Conservation (phyloP, 805 yeast species). For the Cyberlindnera lachancei region DNA sequence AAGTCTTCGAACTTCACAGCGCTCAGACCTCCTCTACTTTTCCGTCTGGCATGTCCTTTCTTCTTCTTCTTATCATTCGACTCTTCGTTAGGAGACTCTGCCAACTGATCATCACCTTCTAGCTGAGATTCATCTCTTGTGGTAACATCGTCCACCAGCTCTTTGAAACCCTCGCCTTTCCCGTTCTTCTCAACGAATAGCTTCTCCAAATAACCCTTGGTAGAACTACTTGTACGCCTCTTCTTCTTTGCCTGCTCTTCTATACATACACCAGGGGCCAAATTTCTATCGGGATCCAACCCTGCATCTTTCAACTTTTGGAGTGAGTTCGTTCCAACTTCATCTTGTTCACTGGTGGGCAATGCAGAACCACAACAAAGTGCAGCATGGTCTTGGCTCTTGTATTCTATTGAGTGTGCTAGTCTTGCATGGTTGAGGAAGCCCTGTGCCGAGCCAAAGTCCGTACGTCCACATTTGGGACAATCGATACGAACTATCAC, state of each 20-base stretch:
- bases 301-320: constrained; percentile 28
- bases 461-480: constrained; percentile 56
- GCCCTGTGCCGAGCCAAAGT: constrained; percentile 75
- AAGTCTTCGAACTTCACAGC: constrained; percentile 19
- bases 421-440: constrained; percentile 70
- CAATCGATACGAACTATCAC: constrained; percentile 62
- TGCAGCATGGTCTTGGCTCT: constrained; percentile 71
- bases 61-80: constrained; percentile 1
- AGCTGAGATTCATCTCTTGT: constrained; percentile 11
- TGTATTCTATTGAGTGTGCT: constrained; percentile 64
- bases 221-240: constrained; percentile 8
- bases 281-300: constrained; percentile 35
- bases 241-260: constrained; percentile 15
- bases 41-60: constrained; percentile 20
- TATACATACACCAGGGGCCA: constrained; percentile 20
- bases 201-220: constrained; percentile 12
- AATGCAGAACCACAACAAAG: constrained; percentile 52
- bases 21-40: constrained; percentile 21
- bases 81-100: constrained; percentile 1
- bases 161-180: constrained; percentile 11
- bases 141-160: constrained; percentile 18
- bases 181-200: constrained; percentile 5
- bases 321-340: constrained; percentile 36
- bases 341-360: constrained; percentile 49
- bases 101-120: constrained; percentile 7